Base-by-base conservation (phyloP, 495 filamentous ascomycete species). In the Aspergillus conjunctus region DNA sequence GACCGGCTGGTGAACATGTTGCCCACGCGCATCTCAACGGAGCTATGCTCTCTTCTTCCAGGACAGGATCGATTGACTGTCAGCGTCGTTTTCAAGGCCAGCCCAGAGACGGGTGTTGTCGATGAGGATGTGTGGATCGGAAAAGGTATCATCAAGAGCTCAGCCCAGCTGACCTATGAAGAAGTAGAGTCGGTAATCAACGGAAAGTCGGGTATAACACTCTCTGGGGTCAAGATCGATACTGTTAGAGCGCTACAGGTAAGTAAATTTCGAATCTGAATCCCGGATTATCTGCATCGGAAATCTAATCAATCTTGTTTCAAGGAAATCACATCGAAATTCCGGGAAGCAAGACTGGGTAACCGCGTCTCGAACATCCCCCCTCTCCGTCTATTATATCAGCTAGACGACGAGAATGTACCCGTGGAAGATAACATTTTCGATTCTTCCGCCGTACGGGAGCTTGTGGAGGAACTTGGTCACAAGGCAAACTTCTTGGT, bases 391-490 rank as follows among this genome's bases (percentile, higher is more conserved):
- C 83, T 98, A 34, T 77, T 98, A 41, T 89, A 96, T 70, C 90
- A 94, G 72, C 85, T 97, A n/a, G 95, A 98, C 66, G 94, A 98
- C 64, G 94, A 98, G 79, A 97, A 97, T 71, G 91, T 97, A 37
- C 94, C 93, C 0, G 91, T 97, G 22, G 92, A 94, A 76, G 85
- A 91, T 67, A 98, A 98, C 77, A 91, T 98, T 56, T 98, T 98
- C 69, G 88, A 97, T 70, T 91, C 90, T 20, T 91, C 90, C 21
- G 83, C 87, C 14, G 90, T 93, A 14, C 93, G 92, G 59, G 95
- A 98, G 74, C 82, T 98, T 43, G 91, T 97, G 43, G 95, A 98
- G 73, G 94, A 98, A 77, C 78, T 98, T 15, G 87, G 89, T 70
- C 88, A 95, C 81, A 95, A 92, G 74, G 89, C 91, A 48, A 97